A percentile compares a stretch with the other conserved stretches of the same genome.
Conservation (phyloP, 2,329 filamentous ascomycete genomes). For the Botrytis sinoallii region DNA sequence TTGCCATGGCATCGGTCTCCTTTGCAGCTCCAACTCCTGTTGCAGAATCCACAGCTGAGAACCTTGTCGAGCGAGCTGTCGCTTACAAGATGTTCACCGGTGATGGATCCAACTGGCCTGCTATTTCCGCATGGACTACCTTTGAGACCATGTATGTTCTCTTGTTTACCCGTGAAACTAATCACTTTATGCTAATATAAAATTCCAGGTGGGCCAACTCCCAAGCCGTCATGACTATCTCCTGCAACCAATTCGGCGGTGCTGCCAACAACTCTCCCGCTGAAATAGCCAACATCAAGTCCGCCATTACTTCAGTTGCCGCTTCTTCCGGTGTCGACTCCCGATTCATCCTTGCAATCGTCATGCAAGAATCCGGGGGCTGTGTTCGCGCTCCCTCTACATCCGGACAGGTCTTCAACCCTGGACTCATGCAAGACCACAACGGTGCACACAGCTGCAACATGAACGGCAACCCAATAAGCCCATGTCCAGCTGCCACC, state of each 20-base stretch:
- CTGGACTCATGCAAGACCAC: slow-evolving; percentile 35
- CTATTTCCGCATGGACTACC: background rate
- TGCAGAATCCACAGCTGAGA: background rate
- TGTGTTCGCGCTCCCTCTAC: slow-evolving; percentile 26
- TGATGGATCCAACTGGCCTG: slow-evolving; percentile 10
- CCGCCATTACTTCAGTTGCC: background rate
- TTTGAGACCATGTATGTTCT: slow-evolving; percentile 14
- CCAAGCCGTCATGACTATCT: slow-evolving; percentile 4
- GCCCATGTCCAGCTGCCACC: slow-evolving; percentile 12
- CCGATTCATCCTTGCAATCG: slow-evolving; percentile 38
- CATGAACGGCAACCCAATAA: slow-evolving; percentile 11
- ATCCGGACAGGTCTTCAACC: slow-evolving; percentile 20
- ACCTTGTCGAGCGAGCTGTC: background rate
- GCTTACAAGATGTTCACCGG: slow-evolving; percentile 7
- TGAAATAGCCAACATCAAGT: background rate
- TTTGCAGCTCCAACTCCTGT: background rate
- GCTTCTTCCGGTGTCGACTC: background rate
- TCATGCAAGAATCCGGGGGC: slow-evolving; percentile 39
- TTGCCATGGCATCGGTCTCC: background rate
- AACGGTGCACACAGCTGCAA: slow-evolving; percentile 24
- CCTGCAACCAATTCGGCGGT: slow-evolving; percentile 1
- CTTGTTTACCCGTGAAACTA: background rate
- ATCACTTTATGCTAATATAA: background rate
- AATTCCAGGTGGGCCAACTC: slow-evolving; percentile 11
- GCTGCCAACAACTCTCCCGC: slow-evolving; percentile 11